Percentiles rank a stretch among this genome's conserved stretches.
Evolutionary conservation across 2,329 filamentous ascomycete genomes (phyloP).

Genomic region (Fusarium cyanostomum): DNA sequence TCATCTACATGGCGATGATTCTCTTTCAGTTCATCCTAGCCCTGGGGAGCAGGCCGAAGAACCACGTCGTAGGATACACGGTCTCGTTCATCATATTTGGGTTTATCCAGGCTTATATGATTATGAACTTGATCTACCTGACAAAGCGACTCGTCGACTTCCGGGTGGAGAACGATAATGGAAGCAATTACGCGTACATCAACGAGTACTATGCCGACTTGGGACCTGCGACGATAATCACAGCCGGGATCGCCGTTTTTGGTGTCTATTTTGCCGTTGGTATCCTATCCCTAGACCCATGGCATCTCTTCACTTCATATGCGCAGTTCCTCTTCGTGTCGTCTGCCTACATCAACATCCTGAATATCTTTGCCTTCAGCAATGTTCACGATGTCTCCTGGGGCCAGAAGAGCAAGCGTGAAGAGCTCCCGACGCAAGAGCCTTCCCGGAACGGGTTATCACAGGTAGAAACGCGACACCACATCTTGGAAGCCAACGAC

Average conservation of each 20-base stretch:
- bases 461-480: not conserved
- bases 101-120: conserved; percentile 5
- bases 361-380: conserved; percentile 10
- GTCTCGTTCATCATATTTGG: conserved; percentile 22
- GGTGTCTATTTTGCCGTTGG: not conserved
- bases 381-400: conserved; percentile 10
- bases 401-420: not conserved
- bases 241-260: not conserved
- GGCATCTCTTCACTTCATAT: not conserved
- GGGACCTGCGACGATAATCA: not conserved
- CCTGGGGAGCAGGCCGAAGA: conserved; percentile 7
- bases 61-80: not conserved
- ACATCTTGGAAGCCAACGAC: not conserved
- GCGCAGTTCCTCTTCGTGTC: conserved; percentile 2
- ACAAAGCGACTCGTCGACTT: not conserved
- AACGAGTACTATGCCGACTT: conserved; percentile 9
- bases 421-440: not conserved
- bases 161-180: not conserved
- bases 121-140: not conserved
- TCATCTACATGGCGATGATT: conserved; percentile 2
- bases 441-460: not conserved
- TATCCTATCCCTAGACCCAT: not conserved
- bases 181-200: not conserved
- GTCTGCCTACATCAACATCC: conserved; percentile 6
- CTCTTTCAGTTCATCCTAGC: conserved; percentile 24